A percentile compares a stretch with the other conserved stretches of the same genome.
Evolutionary conservation across 108 stramenopile species (phyloP).

Genomic region (Skeletonema grethae): DNA sequence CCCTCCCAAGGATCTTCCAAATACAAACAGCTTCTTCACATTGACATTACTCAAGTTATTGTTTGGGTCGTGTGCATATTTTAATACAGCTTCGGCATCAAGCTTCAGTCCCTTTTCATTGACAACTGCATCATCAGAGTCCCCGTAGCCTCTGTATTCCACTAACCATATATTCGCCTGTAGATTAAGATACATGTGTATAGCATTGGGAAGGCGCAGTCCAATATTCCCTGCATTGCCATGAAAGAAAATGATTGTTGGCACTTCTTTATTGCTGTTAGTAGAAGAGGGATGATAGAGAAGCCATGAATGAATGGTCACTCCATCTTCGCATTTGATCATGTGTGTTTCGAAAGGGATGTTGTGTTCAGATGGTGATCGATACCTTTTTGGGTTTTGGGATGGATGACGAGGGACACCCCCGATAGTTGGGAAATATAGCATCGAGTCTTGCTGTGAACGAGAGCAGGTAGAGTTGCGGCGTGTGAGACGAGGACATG

Average conservation of each 20-base stretch:
- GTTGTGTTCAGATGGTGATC: conserved; percentile 65
- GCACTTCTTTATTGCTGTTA: conserved; percentile 31
- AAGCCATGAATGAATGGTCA: conserved; percentile 84
- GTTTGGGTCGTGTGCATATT: conserved; percentile 21
- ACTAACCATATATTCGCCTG: conserved; percentile 84
- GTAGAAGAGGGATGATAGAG: conserved; percentile 58
- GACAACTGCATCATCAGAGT: conserved; percentile 60
- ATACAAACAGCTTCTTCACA: conserved; percentile 69
- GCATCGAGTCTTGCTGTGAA: conserved; percentile 71
- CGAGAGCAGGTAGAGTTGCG: background rate
- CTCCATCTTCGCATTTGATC: conserved; percentile 71
- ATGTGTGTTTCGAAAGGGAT: conserved; percentile 66
- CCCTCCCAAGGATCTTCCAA: conserved; percentile 92
- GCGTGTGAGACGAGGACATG: conserved; percentile 1
- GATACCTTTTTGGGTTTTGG: conserved; percentile 72
- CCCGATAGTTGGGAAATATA: conserved; percentile 80
- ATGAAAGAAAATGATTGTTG: conserved; percentile 95
- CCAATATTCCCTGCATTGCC: conserved; percentile 99
- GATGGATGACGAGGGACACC: conserved; percentile 63
- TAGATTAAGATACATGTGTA: conserved; percentile 70
- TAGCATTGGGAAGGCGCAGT: conserved; percentile 86
- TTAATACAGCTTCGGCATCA: conserved; percentile 86
- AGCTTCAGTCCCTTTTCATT: conserved; percentile 81
- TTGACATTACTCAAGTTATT: conserved; percentile 56
- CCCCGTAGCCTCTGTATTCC: conserved; percentile 95